A percentile compares a stretch with the other conserved stretches of the same genome.
Evolutionary conservation across 2,329 filamentous ascomycete species (phyloP).

Genomic region (Colletotrichum melonis): DNA sequence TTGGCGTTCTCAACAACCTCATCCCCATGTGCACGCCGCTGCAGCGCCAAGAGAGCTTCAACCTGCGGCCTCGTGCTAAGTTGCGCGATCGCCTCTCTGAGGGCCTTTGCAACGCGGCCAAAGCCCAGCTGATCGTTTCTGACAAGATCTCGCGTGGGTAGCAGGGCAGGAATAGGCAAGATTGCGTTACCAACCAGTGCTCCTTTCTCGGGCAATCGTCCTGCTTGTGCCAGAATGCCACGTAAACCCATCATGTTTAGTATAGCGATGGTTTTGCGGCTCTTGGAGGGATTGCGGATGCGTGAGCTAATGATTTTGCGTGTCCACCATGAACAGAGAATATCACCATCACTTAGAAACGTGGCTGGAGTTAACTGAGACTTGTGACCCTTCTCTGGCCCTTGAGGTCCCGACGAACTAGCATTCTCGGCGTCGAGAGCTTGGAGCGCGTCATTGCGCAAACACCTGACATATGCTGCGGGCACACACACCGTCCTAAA

Average conservation of each 20-base stretch:
- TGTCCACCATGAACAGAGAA: constrained; percentile 50
- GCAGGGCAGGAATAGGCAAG: constrained; percentile 1
- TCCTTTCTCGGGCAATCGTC: neutral
- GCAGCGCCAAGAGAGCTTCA: constrained; percentile 7
- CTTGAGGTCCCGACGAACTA: neutral
- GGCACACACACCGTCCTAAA: neutral
- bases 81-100: neutral
- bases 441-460: neutral
- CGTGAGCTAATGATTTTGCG: constrained; percentile 41
- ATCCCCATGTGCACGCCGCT: neutral
- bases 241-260: constrained; percentile 10
- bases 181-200: constrained; percentile 1
- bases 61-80: constrained; percentile 41
- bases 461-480: neutral
- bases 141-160: constrained; percentile 18
- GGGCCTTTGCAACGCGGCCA: neutral
- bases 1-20: neutral
- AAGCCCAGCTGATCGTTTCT: neutral
- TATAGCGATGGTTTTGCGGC: neutral
- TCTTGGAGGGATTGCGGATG: neutral
- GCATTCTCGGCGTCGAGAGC: neutral
- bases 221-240: neutral
- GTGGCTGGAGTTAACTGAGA: no score
- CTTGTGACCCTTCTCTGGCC: neutral
- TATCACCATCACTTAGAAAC: constrained; percentile 52